A percentile compares a stretch with the other conserved stretches of the same genome.
Conservation (phyloP, 148 eudicot species). For the Rhododendron ovatum region DNA sequence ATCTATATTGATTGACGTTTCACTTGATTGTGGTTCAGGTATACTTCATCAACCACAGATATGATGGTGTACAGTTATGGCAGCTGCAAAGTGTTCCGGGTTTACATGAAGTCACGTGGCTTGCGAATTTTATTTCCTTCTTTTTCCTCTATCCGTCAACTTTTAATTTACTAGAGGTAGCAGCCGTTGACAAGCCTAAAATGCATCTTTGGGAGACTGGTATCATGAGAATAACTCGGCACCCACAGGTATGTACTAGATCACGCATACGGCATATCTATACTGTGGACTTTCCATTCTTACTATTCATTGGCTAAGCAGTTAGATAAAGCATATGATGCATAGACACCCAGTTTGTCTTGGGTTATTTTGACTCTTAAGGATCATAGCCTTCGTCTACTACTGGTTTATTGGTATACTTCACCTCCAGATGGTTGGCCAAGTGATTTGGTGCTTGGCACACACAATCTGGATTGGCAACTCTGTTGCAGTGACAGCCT, state of each 20-base stretch:
- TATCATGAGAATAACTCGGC: constrained; percentile 95
- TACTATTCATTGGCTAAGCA: neutral
- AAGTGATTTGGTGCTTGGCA: constrained; percentile 96
- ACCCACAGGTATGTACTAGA: constrained; percentile 72
- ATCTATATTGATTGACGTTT: neutral
- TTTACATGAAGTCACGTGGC: constrained; percentile 73
- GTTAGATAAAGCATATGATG: neutral
- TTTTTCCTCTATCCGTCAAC: constrained; percentile 95
- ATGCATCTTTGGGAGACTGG: constrained; percentile 99
- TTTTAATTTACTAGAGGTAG: constrained; percentile 91
- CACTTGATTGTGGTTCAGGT: constrained; percentile 48
- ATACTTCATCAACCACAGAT: constrained; percentile 95
- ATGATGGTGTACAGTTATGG: constrained; percentile 93
- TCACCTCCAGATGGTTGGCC: constrained; percentile 86
- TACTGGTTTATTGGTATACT: neutral
- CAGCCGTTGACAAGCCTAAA: constrained; percentile 97
- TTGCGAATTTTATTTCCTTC: constrained; percentile 71
- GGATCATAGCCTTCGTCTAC: neutral
- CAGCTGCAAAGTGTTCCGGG: constrained; percentile 78
- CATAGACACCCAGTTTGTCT: neutral
- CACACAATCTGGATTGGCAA: constrained; percentile 98
- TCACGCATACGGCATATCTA: neutral
- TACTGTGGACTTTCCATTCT: neutral
- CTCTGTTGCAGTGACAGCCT: constrained; percentile 90
- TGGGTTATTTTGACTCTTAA: neutral